phyloP scores from a whole-genome alignment of 768 basidiomycete species.

The Trametes coccinea region DNA sequence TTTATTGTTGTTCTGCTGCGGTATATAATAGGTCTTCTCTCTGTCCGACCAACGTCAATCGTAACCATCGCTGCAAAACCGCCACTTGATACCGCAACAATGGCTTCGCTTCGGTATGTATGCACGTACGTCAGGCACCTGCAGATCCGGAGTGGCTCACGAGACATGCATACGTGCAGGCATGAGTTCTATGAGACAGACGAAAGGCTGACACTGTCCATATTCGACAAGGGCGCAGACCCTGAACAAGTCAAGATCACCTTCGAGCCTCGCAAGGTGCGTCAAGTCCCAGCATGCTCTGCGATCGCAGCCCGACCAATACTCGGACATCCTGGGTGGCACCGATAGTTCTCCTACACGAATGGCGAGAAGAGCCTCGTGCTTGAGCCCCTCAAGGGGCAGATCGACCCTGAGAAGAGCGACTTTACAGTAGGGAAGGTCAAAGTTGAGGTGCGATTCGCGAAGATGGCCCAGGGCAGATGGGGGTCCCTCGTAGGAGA shows the following conservation, averaged over 20 bases:
- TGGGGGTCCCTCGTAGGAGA: constrained; percentile 82
- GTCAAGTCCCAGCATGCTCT: constrained; percentile 10
- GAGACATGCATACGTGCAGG: constrained; percentile 38
- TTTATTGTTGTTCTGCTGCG: too few relatives aligned
- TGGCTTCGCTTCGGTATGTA: constrained; percentile 13
- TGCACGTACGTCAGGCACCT: background rate
- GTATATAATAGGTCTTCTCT: background rate
- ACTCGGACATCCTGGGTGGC: constrained; percentile 19
- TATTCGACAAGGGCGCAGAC: constrained; percentile 80
- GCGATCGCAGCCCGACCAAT: background rate
- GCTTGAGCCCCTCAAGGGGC: constrained; percentile 80
- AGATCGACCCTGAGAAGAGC: constrained; percentile 66
- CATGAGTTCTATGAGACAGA: constrained; percentile 91
- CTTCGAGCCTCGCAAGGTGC: constrained; percentile 66
- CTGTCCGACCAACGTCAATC: background rate
- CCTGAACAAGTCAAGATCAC: constrained; percentile 58
- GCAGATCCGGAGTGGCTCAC: background rate
- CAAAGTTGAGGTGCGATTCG: constrained; percentile 84
- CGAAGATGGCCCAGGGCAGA: constrained; percentile 62
- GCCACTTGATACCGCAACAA: background rate
- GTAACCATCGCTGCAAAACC: background rate
- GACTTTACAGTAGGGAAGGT: constrained; percentile 75
- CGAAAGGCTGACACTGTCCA: constrained; percentile 66
- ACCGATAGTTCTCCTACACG: constrained; percentile 53
- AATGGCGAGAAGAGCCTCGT: constrained; percentile 70